These are phyloP conservation scores for Paxillus involutus DNA, from an alignment of 768 basidiomycete genomes.

Conservation along the genomic window DNA sequence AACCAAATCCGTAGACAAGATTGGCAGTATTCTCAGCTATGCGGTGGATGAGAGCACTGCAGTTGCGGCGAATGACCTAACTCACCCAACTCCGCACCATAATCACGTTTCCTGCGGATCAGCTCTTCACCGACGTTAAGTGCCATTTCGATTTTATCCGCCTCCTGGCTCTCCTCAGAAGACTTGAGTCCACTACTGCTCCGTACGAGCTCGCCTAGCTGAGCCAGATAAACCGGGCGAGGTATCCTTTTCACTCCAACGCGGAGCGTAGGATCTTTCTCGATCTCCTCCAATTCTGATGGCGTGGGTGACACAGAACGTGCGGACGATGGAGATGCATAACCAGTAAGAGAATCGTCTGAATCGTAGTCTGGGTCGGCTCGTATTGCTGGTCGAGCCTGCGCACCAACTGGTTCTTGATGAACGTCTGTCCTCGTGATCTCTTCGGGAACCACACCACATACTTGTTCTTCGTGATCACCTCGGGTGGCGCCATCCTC, in stretches of 20 bases:
- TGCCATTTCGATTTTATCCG: slow-evolving; percentile 78
- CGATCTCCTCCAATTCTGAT: slow-evolving; percentile 78
- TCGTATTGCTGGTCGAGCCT: slow-evolving; percentile 18
- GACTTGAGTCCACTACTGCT: slow-evolving; percentile 49
- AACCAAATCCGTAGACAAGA: slow-evolving; percentile 69
- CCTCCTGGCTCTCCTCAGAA: slow-evolving; percentile 62
- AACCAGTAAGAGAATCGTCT: slow-evolving; percentile 79
- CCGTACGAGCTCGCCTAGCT: slow-evolving; percentile 78
- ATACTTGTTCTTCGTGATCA: slow-evolving; percentile 5
- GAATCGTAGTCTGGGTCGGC: slow-evolving; percentile 58
- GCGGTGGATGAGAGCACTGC: slow-evolving; percentile 1
- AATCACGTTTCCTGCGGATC: slow-evolving; percentile 79
- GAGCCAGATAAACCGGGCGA: slow-evolving; percentile 89
- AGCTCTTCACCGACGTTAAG: slow-evolving; percentile 78
- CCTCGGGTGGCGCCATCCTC: slow-evolving; percentile 5
- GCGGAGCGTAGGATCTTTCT: slow-evolving; percentile 80
- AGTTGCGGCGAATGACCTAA: not conserved
- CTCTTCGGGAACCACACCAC: slow-evolving; percentile 17
- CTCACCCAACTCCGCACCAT: slow-evolving; percentile 85
- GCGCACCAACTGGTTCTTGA: slow-evolving; percentile 1
- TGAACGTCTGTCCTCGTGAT: not conserved
- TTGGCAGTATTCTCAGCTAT: slow-evolving; percentile 90
- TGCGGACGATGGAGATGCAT: slow-evolving; percentile 63
- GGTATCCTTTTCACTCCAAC: slow-evolving; percentile 66
- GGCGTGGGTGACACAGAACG: slow-evolving; percentile 81